Conservation (phyloP, 345 rosid species). For the Moringa oleifera region DNA sequence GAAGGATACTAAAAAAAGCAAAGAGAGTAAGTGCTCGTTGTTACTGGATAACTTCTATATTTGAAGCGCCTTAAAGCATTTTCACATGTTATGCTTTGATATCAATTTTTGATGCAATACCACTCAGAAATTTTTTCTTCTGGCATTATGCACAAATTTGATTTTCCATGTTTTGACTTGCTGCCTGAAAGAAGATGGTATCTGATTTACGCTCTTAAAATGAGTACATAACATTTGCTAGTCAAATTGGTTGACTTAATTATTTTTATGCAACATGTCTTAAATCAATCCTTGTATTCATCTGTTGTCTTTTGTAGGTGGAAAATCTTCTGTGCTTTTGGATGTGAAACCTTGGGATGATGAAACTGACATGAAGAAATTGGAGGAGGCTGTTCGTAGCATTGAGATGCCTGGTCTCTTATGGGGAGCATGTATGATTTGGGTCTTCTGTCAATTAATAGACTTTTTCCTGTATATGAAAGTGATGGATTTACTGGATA, state of each 20-base stretch:
- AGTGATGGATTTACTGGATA: not conserved
- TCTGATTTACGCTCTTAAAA: not conserved
- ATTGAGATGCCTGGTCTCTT: constrained; percentile 81
- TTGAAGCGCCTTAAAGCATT: not conserved
- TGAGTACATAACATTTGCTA: not conserved
- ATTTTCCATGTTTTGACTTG: no score
- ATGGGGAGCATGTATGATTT: constrained; percentile 90
- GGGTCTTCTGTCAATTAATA: not conserved
- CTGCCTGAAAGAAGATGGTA: no score
- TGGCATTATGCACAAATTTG: no score
- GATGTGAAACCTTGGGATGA: constrained; percentile 98
- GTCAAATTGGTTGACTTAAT: not conserved
- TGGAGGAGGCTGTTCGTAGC: constrained; percentile 65
- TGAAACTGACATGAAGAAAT: constrained; percentile 96
- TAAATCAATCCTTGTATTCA: no score
- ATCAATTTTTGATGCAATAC: not conserved
- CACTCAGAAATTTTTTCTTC: no score
- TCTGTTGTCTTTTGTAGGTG: constrained; percentile 38
- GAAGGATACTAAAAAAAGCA: constrained; percentile 57
- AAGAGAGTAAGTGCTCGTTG: constrained; percentile 49
- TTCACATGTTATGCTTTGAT: not conserved
- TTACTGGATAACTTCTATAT: not conserved
- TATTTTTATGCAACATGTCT: no score
- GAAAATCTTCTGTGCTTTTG: constrained; percentile 86
- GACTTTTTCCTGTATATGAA: not conserved